Evolutionary conservation across 2,329 filamentous ascomycete genomes (phyloP), one percentile per base, ranked within the genome.

Genomic region (Sporothrix dimorphospora): DNA sequence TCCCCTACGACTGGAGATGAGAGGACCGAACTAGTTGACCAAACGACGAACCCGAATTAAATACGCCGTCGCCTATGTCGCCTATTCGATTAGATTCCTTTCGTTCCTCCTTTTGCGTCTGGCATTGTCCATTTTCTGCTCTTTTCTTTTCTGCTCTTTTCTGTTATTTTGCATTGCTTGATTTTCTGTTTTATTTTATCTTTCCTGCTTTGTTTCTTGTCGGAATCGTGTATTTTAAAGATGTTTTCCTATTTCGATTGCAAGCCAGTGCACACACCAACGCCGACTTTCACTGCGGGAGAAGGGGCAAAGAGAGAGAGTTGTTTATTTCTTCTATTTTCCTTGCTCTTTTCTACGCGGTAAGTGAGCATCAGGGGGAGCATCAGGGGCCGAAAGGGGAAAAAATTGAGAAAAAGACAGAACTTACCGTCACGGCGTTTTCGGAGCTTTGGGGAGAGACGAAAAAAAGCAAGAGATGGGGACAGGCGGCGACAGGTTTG

Each of bases 231-330:
- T 65, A 65, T 19, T 27, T 45, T 45, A 63, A 27, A 42, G 14
- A 24, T 3, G 9, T 12, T 42, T 45, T 19, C 21, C 27, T 45
- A 27, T 27, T 9, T 4, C 21, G 38, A 38, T 45, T 65, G 59
- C 59, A 65, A 65, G 38, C 59, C 40, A 65, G 59, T 45, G 59
- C 55, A 38, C 34, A 8, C 38, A 42, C 59, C 59, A 65, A 3
- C 34, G 30, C 55, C 30, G 27, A 16, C n/a, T 38, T 24, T 3
- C 12, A 3, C n/a, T 63, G 59, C 14, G 34, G 11, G 38, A 45
- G 19, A 21, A 9, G n/a, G n/a, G n/a, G 59, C 59, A n/a, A 30
- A 30, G 47, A 51, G 49, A 16, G 9, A 16, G 21, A 30, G 30
- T 63, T 21, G 19, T 24, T 42, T 12, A 5, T 45, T 45, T 63